Conservation (phyloP, 257 asterid species). For the Fraxinus pennsylvanica region DNA sequence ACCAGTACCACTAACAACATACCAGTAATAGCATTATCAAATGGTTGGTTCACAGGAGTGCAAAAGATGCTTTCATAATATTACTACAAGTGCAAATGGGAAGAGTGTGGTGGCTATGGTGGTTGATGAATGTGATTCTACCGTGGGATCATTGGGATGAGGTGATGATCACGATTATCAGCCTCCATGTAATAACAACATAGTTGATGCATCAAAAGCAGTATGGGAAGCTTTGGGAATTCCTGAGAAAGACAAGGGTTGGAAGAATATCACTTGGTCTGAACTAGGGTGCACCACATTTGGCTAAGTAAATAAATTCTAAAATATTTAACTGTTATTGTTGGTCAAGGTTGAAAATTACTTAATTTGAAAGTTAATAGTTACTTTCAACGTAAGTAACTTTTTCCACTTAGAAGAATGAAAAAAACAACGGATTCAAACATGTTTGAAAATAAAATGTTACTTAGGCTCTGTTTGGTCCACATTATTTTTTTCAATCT, state of each 20-base stretch:
- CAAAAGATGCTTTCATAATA: background rate
- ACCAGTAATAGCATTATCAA: constrained; percentile 15
- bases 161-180: background rate
- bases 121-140: constrained; percentile 1
- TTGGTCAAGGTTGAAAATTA: background rate
- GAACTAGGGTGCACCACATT: background rate
- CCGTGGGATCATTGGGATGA: background rate
- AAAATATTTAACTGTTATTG: no score
- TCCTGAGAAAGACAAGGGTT: background rate
- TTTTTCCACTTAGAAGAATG: no score
- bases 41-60: constrained; percentile 13
- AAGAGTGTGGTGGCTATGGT: background rate
- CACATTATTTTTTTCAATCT: no score
- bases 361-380: background rate
- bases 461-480: no score
- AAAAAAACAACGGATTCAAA: background rate
- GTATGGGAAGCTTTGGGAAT: background rate
- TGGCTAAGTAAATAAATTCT: background rate
- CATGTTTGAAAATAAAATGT: background rate
- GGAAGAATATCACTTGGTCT: background rate
- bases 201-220: background rate
- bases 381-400: background rate
- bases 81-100: background rate
- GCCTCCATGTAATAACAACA: background rate
- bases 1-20: constrained; percentile 13